A percentile compares a stretch with the other conserved stretches of the same genome.
Evolutionary conservation across 192 early-diverging fungal genomes (phyloP).

Genomic region (Diversispora epigaea): DNA sequence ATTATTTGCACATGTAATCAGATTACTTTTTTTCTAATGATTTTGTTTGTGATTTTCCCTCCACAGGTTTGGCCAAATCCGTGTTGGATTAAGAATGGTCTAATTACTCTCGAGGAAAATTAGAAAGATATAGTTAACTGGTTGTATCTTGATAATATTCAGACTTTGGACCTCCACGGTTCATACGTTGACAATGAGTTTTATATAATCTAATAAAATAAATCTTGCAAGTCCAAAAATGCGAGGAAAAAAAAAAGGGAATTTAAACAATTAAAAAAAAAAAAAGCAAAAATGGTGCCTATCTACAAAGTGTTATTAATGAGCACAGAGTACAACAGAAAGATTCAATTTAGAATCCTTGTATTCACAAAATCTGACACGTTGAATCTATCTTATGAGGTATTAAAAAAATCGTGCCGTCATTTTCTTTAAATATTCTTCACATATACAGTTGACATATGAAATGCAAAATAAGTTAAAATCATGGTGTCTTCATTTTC

Average conservation of each 20-base stretch:
- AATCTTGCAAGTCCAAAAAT: not conserved
- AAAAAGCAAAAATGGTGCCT: not conserved
- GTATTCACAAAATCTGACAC: too few species aligned
- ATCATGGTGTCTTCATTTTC: slow-evolving; percentile 30
- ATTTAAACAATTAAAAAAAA: not conserved
- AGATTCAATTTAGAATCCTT: too few species aligned
- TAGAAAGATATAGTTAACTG: not conserved
- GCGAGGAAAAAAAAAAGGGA: not conserved
- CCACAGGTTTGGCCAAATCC: not conserved
- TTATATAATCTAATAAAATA: not conserved
- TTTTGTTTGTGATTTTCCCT: not conserved
- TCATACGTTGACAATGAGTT: not conserved
- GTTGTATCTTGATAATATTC: not conserved
- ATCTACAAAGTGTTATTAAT: not conserved
- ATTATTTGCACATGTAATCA: not conserved
- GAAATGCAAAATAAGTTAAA: not conserved
- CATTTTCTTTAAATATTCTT: not conserved
- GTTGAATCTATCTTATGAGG: too few species aligned
- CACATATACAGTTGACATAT: not conserved
- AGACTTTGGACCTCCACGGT: not conserved
- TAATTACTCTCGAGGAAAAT: not conserved
- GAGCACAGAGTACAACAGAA: too few species aligned
- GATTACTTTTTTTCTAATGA: not conserved
- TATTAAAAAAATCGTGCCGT: not conserved
- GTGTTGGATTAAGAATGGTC: not conserved